Evolutionary conservation across 768 basidiomycete genomes (phyloP).

Genomic region (Collybiopsis confluens): DNA sequence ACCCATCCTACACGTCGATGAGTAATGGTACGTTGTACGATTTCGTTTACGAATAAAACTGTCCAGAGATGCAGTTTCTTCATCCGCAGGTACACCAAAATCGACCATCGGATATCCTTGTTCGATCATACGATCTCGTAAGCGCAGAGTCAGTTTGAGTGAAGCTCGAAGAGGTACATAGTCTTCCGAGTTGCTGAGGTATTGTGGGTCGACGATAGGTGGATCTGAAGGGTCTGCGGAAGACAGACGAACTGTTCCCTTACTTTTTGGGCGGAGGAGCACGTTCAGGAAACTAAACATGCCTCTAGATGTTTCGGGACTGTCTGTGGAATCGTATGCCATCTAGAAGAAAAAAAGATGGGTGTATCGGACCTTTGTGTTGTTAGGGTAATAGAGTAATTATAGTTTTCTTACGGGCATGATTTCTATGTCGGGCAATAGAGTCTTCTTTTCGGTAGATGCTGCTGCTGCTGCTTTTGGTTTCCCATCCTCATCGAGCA

Average conservation of each 20-base stretch:
- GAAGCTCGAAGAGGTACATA: slow-evolving; percentile 1
- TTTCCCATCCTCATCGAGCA: neutral
- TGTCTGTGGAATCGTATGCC: neutral
- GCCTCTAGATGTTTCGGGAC: neutral
- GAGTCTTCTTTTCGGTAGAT: neutral
- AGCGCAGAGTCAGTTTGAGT: slow-evolving; percentile 1
- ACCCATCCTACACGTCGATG: slow-evolving; percentile 8
- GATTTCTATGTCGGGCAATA: slow-evolving; percentile 8
- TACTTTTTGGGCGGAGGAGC: slow-evolving; percentile 2
- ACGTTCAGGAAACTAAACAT: slow-evolving; percentile 8
- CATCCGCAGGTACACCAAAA: neutral
- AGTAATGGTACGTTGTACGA: slow-evolving; percentile 7
- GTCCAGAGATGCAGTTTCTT: slow-evolving; percentile 5
- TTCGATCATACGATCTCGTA: slow-evolving; percentile 4
- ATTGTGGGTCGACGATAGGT: slow-evolving; percentile 2
- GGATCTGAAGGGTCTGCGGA: slow-evolving; percentile 1
- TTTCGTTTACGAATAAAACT: slow-evolving; percentile 4
- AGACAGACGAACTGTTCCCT: slow-evolving; percentile 3
- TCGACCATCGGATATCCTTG: slow-evolving; percentile 3
- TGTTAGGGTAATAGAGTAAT: too few species aligned
- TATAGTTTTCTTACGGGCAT: slow-evolving; percentile 5
- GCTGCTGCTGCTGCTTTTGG: neutral
- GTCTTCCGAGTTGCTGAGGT: neutral
- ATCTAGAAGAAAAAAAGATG: too few species aligned
- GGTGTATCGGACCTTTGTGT: too few species aligned